Conservation (phyloP, 768 basidiomycete species). For the Lyophyllum shimeji region DNA sequence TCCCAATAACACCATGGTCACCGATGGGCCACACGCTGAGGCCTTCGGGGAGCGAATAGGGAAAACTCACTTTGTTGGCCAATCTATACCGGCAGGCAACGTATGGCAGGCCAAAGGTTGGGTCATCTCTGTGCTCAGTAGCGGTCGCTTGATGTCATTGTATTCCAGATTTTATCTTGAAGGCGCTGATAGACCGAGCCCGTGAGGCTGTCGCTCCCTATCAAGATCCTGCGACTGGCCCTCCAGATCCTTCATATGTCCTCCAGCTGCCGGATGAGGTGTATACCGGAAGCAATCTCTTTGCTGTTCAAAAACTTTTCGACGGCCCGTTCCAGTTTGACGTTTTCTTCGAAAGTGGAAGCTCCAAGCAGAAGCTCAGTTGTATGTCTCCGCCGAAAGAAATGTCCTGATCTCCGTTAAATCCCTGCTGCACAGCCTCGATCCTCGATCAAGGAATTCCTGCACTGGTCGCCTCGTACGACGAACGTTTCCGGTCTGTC, state of each 20-base stretch:
- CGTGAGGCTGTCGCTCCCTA: conserved; percentile 55
- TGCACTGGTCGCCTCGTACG: conserved; percentile 59
- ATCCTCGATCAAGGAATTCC: conserved; percentile 70
- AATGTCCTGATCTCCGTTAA: conserved; percentile 1
- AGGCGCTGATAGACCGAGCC: conserved; percentile 58
- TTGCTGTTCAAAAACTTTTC: conserved; percentile 83
- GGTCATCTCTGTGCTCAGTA: not conserved
- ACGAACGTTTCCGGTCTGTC: conserved; percentile 60
- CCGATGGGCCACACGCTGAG: conserved; percentile 53
- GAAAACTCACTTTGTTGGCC: conserved; percentile 70
- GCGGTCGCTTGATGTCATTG: not conserved
- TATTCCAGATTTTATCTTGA: conserved; percentile 57
- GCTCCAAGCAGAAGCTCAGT: conserved; percentile 60
- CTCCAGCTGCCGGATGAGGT: conserved; percentile 77
- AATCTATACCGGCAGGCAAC: conserved; percentile 55
- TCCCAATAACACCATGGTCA: conserved; percentile 53
- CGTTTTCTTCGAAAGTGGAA: conserved; percentile 80
- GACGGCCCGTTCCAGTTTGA: conserved; percentile 89
- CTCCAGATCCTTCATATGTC: conserved; percentile 80
- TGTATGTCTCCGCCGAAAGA: conserved; percentile 43
- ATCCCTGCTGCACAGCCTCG: conserved; percentile 41
- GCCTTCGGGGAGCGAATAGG: conserved; percentile 62
- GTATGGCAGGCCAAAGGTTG: conserved; percentile 88
- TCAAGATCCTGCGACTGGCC: conserved; percentile 41
- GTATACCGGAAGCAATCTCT: conserved; percentile 74